Evolutionary conservation across 352 stramenopile species (phyloP), one percentile per base, ranked within the genome.

Genomic region (Phytophthora capsici): DNA sequence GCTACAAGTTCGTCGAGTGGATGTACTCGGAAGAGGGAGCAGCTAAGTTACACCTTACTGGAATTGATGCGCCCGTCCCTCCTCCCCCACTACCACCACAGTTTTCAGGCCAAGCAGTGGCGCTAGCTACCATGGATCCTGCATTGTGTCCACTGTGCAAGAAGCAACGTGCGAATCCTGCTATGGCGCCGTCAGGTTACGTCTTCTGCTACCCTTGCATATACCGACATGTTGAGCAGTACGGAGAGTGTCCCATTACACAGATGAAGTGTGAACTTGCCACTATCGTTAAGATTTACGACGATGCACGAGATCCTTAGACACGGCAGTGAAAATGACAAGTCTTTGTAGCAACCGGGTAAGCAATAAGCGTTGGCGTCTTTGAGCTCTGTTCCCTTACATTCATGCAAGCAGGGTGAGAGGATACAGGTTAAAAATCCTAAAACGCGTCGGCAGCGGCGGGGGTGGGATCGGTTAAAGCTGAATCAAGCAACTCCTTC

Each of bases 1-100:
- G 79, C 32, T 96, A 94, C 75, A 96, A 96, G 57, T 89, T 94
- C 44, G 63, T 93, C 40, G 88, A 96, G 63, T 96, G 88, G 88
- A 91, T 96, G 80, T 93, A 96, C 72, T 94, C 84, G 43, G 88
- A 96, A 47, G 86, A 93, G 54, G 86, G 84, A 14, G 74, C 84
- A 1, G 78, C 74, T 20, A 90, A 89, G 50, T 57, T 90, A 48
- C 79, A 75, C 37, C 57, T 87, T 43, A 90, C 73, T 0, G 75
- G 73, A 6, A 74, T 71, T 7, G 75, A 91, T 37, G 80, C 75
- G 10, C 86, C 84, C 10, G 71, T 88, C 7, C 88, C 88, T 37
- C 86, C 86, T 12, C 88, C 88, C n/a, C 88, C 88, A 25, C 67
- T 91, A 14, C 77, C 84, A 19, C 86, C 88, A 20, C 73, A 81